Base-by-base conservation (phyloP, 306 rosid genomes). In the Sechiopsis laciniata region DNA sequence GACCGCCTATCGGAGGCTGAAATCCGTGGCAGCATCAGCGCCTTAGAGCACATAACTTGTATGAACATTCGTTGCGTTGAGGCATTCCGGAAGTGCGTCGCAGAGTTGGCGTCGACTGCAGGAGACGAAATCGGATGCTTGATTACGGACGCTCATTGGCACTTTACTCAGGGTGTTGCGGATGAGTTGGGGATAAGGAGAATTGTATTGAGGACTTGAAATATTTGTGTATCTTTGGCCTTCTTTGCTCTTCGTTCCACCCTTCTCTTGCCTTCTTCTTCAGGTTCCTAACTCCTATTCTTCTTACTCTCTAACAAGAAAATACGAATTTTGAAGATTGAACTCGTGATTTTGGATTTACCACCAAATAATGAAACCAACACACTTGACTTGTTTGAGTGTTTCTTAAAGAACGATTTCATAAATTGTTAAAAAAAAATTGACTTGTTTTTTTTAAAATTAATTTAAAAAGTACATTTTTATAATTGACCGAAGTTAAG, bases 121-220 rank as follows among this genome's bases (percentile, higher is more conserved):
- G 24, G 68, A 32, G 37, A 32, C 9, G n/a, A 42, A 42, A 8
- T 79, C 12, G 80, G 82, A 52, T 88, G 88, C 52, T 69, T 88
- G 40, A 74, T 88, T 37, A 78, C 86, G 10, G 93, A 86, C 58
- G 74, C 81, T 40, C 0, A 77, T 4, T 81, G 69, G 66, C 37
- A 75, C 37, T 86, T 81, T 78, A 45, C 80, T 52, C 87, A 74
- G 63, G 74, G 10, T 0, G 82, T 86, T 57, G 84, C 88, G 0
- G 51, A 73, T 46, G 78, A 8, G 62, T 37, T 86, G 79, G 10
- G 54, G 19, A 83, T 84, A 6, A 84, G 80, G 0, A 84, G 86
- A 78, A 15, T 84, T 55, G 75, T 79, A 0, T 14, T 88, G 32
- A 62, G 83, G 67, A 84, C 87, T 0, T 15, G 70, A 2, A 76